phyloP scores from a whole-genome alignment of 169 alveolate genomes.

The Plasmodium knowlesi region DNA sequence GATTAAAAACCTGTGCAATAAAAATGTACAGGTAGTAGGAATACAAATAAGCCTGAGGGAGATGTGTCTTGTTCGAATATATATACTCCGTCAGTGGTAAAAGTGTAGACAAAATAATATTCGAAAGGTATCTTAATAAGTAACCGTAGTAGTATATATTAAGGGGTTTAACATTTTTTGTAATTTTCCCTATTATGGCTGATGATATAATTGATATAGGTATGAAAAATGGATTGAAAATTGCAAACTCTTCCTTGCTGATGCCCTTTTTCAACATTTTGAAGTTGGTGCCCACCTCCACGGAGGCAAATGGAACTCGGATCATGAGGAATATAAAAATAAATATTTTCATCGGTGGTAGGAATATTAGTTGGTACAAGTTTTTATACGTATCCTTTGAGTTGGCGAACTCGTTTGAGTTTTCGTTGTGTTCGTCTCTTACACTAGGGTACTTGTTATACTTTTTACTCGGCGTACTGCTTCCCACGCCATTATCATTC shows the following conservation, averaged over 20 bases:
- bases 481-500: constrained; percentile 3
- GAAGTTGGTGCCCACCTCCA: constrained; percentile 80
- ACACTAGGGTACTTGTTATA: background rate
- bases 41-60: constrained; percentile 14
- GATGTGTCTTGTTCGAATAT: constrained; percentile 40
- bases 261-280: constrained; percentile 82
- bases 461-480: constrained; percentile 1
- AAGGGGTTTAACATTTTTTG: constrained; percentile 25
- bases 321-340: constrained; percentile 72
- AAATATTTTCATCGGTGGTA: constrained; percentile 79
- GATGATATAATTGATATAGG: constrained; percentile 82
- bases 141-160: constrained; percentile 62
- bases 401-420: constrained; percentile 72
- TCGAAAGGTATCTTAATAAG: constrained; percentile 54
- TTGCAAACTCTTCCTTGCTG: constrained; percentile 81
- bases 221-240: constrained; percentile 77
- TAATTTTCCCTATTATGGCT: constrained; percentile 77
- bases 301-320: constrained; percentile 79
- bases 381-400: constrained; percentile 66
- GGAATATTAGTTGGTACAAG: constrained; percentile 70
- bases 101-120: constrained; percentile 37
- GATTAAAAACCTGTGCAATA: constrained; percentile 75
- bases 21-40: constrained; percentile 59
- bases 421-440: constrained; percentile 33
- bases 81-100: constrained; percentile 69